These are phyloP conservation scores for Amphibolis antarctica DNA, from an alignment of 106 monocot genomes.

Conservation along the genomic window DNA sequence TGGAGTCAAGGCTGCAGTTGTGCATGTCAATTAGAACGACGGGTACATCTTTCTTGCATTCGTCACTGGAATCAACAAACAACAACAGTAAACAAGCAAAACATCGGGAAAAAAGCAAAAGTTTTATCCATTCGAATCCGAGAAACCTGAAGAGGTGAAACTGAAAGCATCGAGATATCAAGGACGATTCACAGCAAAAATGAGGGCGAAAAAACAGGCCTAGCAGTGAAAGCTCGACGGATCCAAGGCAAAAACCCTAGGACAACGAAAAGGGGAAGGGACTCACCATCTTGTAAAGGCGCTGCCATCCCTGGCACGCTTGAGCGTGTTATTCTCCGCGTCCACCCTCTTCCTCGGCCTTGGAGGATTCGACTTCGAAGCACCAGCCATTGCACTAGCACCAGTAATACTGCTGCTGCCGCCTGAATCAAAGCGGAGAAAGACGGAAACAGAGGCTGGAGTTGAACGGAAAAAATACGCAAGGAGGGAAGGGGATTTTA, in stretches of 20 bases:
- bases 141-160: no score
- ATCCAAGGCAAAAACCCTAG: not conserved
- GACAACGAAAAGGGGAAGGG: not conserved
- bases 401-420: not conserved
- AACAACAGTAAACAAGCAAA: not conserved
- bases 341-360: conserved; percentile 34
- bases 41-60: conserved; percentile 60
- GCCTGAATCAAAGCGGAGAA: no score
- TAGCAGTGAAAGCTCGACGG: no score
- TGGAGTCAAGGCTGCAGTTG: conserved; percentile 77
- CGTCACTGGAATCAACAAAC: conserved; percentile 36
- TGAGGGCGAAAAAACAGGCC: no score
- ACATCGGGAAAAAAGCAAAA: no score
- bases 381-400: not conserved
- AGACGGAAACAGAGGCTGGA: no score
- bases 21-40: conserved; percentile 95
- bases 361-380: not conserved
- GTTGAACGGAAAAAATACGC: no score
- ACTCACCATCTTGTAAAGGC: conserved; percentile 74
- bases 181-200: no score
- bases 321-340: conserved; percentile 39
- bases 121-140: not conserved
- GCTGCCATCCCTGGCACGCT: conserved; percentile 78
- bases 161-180: no score
- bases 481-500: no score